Evolutionary conservation across 768 basidiomycete genomes (phyloP).

Genomic region (Thelephora ganbajun): DNA sequence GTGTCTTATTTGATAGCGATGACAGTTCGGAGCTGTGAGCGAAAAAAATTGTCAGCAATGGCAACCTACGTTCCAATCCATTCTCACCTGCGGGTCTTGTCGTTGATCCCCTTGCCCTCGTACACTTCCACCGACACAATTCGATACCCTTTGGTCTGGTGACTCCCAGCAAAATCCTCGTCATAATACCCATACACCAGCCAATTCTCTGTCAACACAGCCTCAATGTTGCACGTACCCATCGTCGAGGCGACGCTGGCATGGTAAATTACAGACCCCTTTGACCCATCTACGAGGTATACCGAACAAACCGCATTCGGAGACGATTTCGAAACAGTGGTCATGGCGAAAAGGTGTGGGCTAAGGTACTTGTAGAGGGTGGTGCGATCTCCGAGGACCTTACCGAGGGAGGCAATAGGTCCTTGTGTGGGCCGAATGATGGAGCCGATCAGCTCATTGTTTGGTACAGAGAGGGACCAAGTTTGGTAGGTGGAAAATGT

Average conservation of each 20-base stretch:
- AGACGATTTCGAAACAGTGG: constrained; percentile 29
- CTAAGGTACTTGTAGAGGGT: constrained; percentile 94
- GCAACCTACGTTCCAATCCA: not conserved
- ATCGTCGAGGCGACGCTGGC: constrained; percentile 33
- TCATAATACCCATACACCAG: constrained; percentile 81
- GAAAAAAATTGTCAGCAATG: not conserved
- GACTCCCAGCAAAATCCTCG: constrained; percentile 29
- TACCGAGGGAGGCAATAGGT: constrained; percentile 65
- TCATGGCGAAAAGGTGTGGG: constrained; percentile 55
- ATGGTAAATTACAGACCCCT: constrained; percentile 66
- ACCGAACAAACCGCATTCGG: constrained; percentile 35
- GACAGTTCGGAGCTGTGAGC: constrained; percentile 35
- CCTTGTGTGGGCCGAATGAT: constrained; percentile 31
- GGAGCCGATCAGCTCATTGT: constrained; percentile 41
- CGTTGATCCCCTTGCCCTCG: constrained; percentile 55
- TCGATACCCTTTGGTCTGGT: constrained; percentile 49
- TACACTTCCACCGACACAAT: constrained; percentile 82
- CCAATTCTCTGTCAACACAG: constrained; percentile 80
- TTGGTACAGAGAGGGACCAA: constrained; percentile 49
- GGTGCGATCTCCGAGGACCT: constrained; percentile 74
- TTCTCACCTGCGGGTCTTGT: constrained; percentile 59
- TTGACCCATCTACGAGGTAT: constrained; percentile 67
- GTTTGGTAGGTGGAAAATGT: constrained; percentile 41
- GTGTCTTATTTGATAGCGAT: constrained; percentile 37
- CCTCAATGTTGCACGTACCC: constrained; percentile 49